These are phyloP conservation scores for Berberis vulgaris DNA, from an alignment of 164 flowering plant species.

Conservation along the genomic window DNA sequence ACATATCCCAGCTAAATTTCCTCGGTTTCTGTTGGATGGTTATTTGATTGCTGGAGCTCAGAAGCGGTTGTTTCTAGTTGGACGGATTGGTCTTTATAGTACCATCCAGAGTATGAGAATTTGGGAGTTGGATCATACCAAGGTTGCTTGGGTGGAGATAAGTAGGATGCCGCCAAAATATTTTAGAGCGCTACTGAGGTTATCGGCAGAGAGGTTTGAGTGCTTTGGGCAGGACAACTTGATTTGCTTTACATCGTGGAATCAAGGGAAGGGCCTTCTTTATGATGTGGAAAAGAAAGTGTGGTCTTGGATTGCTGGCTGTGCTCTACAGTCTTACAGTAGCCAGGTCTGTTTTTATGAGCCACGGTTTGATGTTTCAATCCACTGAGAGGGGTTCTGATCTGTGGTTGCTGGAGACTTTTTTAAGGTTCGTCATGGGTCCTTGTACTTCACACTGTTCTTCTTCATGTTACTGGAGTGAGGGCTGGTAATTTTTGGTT, in stretches of 20 bases:
- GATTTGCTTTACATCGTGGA: constrained; percentile 90
- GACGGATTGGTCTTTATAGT: constrained; percentile 83
- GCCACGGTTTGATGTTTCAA: constrained; percentile 85
- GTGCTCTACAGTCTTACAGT: constrained; percentile 82
- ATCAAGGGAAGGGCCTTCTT: constrained; percentile 87
- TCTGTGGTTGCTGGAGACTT: not conserved
- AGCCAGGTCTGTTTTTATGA: constrained; percentile 91
- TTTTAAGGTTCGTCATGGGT: no score
- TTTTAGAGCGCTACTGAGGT: constrained; percentile 70
- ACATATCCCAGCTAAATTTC: constrained; percentile 88
- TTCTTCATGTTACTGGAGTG: no score
- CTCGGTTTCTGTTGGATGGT: constrained; percentile 82
- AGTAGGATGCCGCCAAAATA: constrained; percentile 92
- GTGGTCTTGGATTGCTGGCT: constrained; percentile 98
- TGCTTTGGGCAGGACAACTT: constrained; percentile 93
- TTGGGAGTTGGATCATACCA: constrained; percentile 92
- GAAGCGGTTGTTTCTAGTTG: constrained; percentile 81
- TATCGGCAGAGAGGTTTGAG: constrained; percentile 93
- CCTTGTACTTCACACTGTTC: no score
- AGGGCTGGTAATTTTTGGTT: no score
- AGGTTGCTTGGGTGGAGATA: constrained; percentile 72
- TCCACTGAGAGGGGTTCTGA: constrained; percentile 19
- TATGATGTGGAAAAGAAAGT: constrained; percentile 79
- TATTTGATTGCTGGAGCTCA: constrained; percentile 85
- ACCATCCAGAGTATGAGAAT: constrained; percentile 90